Percentiles rank a stretch among this genome's conserved stretches.
Conservation (phyloP, 23 red algal species). For the Gracilaria domingensis region DNA sequence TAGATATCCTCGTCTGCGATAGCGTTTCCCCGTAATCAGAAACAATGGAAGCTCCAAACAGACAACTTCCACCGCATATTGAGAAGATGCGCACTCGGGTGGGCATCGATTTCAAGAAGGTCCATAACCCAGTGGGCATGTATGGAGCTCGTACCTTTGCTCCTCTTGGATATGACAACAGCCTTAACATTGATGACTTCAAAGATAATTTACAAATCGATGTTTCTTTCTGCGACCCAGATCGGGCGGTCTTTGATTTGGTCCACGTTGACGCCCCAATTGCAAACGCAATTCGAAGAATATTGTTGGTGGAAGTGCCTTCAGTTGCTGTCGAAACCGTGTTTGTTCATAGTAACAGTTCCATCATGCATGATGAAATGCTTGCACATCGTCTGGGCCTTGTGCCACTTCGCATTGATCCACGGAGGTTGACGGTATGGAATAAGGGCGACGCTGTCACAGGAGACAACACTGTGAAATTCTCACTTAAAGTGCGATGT, state of each 20-base stretch:
- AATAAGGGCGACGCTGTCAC: constrained; percentile 60
- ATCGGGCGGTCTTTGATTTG: constrained; percentile 83
- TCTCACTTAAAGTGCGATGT: constrained; percentile 72
- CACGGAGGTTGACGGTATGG: constrained; percentile 58
- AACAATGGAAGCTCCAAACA: constrained; percentile 15
- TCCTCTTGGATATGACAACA: constrained; percentile 68
- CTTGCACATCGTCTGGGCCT: constrained; percentile 98
- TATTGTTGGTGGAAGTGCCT: constrained; percentile 92
- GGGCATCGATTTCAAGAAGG: constrained; percentile 60
- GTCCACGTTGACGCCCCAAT: constrained; percentile 84
- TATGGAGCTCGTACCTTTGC: constrained; percentile 65
- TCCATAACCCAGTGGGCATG: constrained; percentile 66
- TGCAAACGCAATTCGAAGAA: constrained; percentile 93
- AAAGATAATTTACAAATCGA: constrained; percentile 31
- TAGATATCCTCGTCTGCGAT: background rate
- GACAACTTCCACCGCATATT: constrained; percentile 41
- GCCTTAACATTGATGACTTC: constrained; percentile 66
- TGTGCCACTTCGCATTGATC: constrained; percentile 86
- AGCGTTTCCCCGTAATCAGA: background rate
- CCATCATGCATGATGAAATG: constrained; percentile 96
- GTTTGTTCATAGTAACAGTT: constrained; percentile 83
- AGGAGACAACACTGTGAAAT: constrained; percentile 69
- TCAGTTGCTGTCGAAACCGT: constrained; percentile 94
- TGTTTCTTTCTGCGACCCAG: constrained; percentile 42
- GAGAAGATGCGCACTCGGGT: constrained; percentile 62